phyloP scores from a whole-genome alignment of 176 grass and related monocot species.

The Musa acuminata region DNA sequence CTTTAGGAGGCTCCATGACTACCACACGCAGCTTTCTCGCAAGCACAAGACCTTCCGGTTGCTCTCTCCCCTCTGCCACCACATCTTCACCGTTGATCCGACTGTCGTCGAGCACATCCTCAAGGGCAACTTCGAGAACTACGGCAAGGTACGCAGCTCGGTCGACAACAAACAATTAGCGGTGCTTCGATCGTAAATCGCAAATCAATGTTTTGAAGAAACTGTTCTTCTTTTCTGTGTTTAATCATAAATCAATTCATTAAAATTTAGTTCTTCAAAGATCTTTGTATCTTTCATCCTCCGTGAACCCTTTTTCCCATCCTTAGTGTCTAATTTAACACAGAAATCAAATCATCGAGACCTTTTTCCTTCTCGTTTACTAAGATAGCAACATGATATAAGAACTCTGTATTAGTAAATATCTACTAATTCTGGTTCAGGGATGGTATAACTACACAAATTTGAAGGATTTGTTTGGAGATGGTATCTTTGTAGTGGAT shows the following conservation, averaged over 20 bases:
- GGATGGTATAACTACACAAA: slow-evolving; percentile 37
- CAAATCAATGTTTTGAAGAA: no score
- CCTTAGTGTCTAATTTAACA: no score
- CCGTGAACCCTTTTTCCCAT: no score
- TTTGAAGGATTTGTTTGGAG: slow-evolving; percentile 35
- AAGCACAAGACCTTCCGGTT: slow-evolving; percentile 35
- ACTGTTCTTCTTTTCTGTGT: no score
- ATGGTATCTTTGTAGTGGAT: slow-evolving; percentile 62
- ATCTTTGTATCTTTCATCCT: no score
- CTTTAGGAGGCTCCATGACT: slow-evolving; percentile 48
- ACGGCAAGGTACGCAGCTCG: slow-evolving; percentile 31
- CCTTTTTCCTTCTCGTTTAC: no score
- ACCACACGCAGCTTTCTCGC: slow-evolving; percentile 37
- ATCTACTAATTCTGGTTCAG: slow-evolving; percentile 8
- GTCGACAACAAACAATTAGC: neutral
- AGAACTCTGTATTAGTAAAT: no score
- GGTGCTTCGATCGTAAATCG: no score
- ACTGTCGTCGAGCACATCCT: slow-evolving; percentile 53
- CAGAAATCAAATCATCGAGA: no score
- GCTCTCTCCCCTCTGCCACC: slow-evolving; percentile 26
- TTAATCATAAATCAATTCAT: no score
- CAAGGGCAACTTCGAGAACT: slow-evolving; percentile 43
- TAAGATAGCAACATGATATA: no score
- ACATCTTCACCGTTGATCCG: slow-evolving; percentile 44
- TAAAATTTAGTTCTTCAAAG: no score